Evolutionary conservation across 2,329 filamentous ascomycete species (phyloP), one percentile per base, ranked within the genome.

Genomic region (Fusarium kyushuense): DNA sequence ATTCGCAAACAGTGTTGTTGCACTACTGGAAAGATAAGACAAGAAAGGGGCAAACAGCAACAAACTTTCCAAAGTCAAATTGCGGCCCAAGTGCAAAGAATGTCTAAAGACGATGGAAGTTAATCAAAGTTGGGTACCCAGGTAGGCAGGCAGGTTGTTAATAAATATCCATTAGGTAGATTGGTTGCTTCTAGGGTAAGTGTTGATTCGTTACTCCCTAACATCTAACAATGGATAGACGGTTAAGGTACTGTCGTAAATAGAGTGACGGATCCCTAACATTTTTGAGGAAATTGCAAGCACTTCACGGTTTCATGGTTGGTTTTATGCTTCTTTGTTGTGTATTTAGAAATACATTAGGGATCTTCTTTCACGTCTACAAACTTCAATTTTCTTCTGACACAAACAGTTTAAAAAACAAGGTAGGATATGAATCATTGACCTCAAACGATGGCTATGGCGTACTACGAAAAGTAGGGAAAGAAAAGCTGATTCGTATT

Each of bases 191-290:
- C 38, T 59, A 72, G 62, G 67, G 70, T 71, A 72, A 56, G 65
- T 65, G 52, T 40, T 69, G 62, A 72, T 73, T 72, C 63, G 70
- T 30, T 63, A 63, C 59, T 65, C n/a, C n/a, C n/a, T n/a, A n/a
- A n/a, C n/a, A n/a, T 45, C 35, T 11, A 23, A 33, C 16, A 36
- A 64, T 58, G 27, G 46, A 38, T 19, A 25, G 23, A 27, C n/a
- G 13, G 12, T 30, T 21, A 40, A 29, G 9, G 21, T 40, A 61
- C 58, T 54, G 25, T 54, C 56, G 27, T 10, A 2, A n/a, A 19
- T 43, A 41, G 52, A 54, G 48, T 69, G 52, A 58, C 21, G 36
- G 5, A 13, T 49, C 17, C 35, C 42, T 21, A 13, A 23, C 23
- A n/a, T n/a, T 12, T 6, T 19, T 4, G 19, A 14, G 8, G n/a